These are phyloP conservation scores for Eutrema heterophyllum DNA, from an alignment of 345 rosid species.

Conservation along the genomic window DNA sequence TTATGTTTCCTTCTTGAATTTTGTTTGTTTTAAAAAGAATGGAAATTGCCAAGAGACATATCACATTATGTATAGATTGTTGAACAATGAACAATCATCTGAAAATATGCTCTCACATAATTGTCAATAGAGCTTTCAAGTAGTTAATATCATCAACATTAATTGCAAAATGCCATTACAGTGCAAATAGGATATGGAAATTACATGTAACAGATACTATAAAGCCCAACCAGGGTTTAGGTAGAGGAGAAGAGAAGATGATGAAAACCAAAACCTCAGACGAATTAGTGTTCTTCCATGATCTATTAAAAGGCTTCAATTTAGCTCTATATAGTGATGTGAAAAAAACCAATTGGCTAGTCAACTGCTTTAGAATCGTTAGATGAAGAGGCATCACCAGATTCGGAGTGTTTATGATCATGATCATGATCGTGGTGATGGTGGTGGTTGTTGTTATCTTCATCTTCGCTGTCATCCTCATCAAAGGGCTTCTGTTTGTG, in stretches of 20 bases:
- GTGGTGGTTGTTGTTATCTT: slow-evolving; percentile 33
- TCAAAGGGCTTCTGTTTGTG: slow-evolving; percentile 92
- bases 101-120: background rate
- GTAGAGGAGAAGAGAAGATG: background rate
- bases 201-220: slow-evolving; percentile 14
- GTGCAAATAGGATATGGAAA: slow-evolving; percentile 9
- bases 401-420: slow-evolving; percentile 10
- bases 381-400: slow-evolving; percentile 31
- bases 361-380: slow-evolving; percentile 23
- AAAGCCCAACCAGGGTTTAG: background rate
- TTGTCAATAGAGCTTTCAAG: background rate
- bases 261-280: background rate
- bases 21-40: no score
- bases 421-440: slow-evolving; percentile 30
- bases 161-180: background rate
- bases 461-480: slow-evolving; percentile 85
- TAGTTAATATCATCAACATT: background rate
- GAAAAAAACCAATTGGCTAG: background rate
- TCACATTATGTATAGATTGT: no score
- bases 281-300: slow-evolving; percentile 4
- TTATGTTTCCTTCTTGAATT: no score
- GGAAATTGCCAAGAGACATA: no score
- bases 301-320: slow-evolving; percentile 8
- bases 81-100: no score
- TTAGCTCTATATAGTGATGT: background rate